Conservation (phyloP, 306 rosid genomes). For the Medicago ruthenica region DNA sequence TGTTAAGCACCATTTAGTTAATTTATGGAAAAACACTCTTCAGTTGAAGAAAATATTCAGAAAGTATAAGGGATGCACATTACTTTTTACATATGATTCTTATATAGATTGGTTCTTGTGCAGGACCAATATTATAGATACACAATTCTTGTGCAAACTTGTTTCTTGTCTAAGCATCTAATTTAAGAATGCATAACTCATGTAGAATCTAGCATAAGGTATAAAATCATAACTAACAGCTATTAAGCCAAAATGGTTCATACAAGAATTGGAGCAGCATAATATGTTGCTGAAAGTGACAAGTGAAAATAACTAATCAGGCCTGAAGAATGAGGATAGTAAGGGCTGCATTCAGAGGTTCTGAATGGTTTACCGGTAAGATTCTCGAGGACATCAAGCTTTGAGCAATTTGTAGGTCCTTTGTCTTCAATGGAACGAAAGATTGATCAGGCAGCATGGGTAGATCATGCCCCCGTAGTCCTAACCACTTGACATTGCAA, state of each 20-base stretch:
- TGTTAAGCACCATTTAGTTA: conserved; percentile 46
- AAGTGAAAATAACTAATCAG: conserved; percentile 13
- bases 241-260: too few species aligned
- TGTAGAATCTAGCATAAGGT: conserved; percentile 23
- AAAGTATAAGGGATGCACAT: not conserved
- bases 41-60: not conserved
- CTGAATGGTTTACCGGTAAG: conserved; percentile 60
- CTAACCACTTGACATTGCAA: conserved; percentile 89
- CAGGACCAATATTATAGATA: not conserved
- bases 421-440: conserved; percentile 65
- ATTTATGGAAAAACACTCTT: not conserved
- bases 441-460: conserved; percentile 69
- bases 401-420: conserved; percentile 81
- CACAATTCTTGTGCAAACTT: conserved; percentile 12
- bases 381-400: conserved; percentile 78
- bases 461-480: conserved; percentile 73
- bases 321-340: conserved; percentile 23
- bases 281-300: conserved; percentile 20
- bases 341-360: conserved; percentile 4
- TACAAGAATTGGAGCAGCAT: not conserved
- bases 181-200: conserved; percentile 22
- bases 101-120: not conserved
- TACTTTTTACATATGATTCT: not conserved
- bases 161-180: conserved; percentile 15
- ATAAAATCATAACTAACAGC: conserved; percentile 19